These are phyloP conservation scores for Ophiorrhiza pumila DNA, from an alignment of 257 asterid species.

Conservation along the genomic window DNA sequence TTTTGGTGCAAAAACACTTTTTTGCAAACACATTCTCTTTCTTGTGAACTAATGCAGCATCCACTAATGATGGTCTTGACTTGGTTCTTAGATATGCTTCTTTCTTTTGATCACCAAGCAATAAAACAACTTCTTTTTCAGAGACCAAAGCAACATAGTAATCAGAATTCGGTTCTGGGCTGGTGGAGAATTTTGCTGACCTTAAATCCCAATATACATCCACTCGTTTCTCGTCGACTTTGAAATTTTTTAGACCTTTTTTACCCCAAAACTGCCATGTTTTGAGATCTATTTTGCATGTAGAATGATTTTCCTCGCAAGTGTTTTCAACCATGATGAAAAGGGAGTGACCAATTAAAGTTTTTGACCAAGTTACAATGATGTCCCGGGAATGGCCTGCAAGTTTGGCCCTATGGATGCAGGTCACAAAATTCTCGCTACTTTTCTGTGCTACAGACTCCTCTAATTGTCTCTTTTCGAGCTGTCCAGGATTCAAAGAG, in stretches of 20 bases:
- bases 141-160: conserved; percentile 73
- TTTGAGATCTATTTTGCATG: conserved; percentile 83
- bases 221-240: conserved; percentile 45
- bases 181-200: conserved; percentile 48
- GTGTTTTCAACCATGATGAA: conserved; percentile 52
- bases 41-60: conserved; percentile 55
- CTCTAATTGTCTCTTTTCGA: conserved; percentile 21
- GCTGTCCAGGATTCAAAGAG: conserved; percentile 18
- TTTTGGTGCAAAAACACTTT: conserved; percentile 67
- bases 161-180: conserved; percentile 66
- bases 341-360: conserved; percentile 56
- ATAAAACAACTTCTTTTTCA: conserved; percentile 44
- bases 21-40: conserved; percentile 69
- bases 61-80: conserved; percentile 36
- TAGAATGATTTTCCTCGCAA: conserved; percentile 40
- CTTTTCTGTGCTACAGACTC: conserved; percentile 30
- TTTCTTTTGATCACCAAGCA: conserved; percentile 66
- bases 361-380: conserved; percentile 68
- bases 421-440: conserved; percentile 55
- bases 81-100: conserved; percentile 69
- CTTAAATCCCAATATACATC: conserved; percentile 84
- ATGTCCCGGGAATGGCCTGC: conserved; percentile 35
- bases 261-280: conserved; percentile 96
- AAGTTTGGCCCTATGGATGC: conserved; percentile 49
- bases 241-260: conserved; percentile 66